These are phyloP conservation scores for Rhynchospora pubera DNA, from an alignment of 176 grass and related monocot species.

Conservation along the genomic window DNA sequence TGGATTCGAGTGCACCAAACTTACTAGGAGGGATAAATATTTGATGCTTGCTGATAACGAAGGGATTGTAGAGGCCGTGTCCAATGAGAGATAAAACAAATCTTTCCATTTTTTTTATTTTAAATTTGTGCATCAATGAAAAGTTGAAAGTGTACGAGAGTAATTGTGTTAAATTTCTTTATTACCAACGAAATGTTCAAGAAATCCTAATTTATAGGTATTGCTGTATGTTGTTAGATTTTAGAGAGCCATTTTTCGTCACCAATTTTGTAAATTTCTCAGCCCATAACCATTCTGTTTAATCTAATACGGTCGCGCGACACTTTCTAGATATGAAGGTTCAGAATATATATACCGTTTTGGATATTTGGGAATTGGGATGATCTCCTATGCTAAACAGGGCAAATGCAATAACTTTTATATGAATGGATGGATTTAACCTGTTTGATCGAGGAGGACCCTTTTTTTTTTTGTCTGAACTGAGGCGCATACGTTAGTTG, in stretches of 20 bases:
- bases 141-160: neutral
- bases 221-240: no score
- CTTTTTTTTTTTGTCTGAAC: neutral
- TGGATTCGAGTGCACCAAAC: slow-evolving; percentile 50
- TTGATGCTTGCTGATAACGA: slow-evolving; percentile 80
- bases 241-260: no score
- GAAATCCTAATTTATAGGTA: no score
- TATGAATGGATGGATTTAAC: neutral
- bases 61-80: slow-evolving; percentile 32
- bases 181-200: neutral
- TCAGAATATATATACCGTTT: no score
- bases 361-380: no score
- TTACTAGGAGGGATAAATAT: slow-evolving; percentile 91
- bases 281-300: no score
- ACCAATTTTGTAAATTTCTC: no score
- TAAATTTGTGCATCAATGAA: neutral
- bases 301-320: no score
- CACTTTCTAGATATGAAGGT: no score
- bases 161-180: neutral
- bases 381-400: neutral
- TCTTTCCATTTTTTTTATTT: neutral
- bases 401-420: neutral
- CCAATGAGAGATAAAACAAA: neutral
- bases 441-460: neutral
- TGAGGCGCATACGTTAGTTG: neutral